Percentiles rank a stretch among this genome's conserved stretches.
phyloP scores from a whole-genome alignment of 2,329 filamentous ascomycete species.

The Xylariaceae sp. region DNA sequence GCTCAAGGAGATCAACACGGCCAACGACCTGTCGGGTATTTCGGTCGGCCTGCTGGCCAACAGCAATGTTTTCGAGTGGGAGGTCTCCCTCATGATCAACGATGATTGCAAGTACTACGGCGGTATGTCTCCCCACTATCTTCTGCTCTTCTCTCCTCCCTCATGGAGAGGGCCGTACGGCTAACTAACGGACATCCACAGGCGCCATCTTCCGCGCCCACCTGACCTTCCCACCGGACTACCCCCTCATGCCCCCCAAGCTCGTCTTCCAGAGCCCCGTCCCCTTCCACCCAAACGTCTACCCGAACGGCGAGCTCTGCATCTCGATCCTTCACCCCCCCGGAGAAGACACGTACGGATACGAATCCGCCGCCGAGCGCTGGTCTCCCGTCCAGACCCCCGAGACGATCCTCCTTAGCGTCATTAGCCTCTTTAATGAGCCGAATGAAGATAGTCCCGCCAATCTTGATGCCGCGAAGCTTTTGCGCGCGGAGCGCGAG shows the following conservation, averaged over 20 bases:
- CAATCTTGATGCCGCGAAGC: conserved; percentile 84
- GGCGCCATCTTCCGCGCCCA: conserved; percentile 88
- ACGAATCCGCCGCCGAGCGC: conserved; percentile 82
- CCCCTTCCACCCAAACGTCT: conserved; percentile 92
- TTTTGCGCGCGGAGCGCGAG: conserved; percentile 74
- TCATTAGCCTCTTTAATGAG: conserved; percentile 85
- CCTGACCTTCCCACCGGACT: conserved; percentile 76
- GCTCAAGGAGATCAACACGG: conserved; percentile 88
- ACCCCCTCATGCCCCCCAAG: conserved; percentile 81
- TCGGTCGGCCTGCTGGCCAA: conserved; percentile 83
- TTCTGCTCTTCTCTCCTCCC: too few species aligned
- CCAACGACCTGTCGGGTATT: conserved; percentile 89
- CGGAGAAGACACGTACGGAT: conserved; percentile 89
- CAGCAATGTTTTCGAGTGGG: conserved; percentile 93
- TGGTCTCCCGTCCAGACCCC: conserved; percentile 95
- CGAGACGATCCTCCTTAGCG: conserved; percentile 86
- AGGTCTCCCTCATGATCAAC: conserved; percentile 97
- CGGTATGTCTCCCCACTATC: conserved; percentile 48
- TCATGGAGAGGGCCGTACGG: too few species aligned
- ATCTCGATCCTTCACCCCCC: conserved; percentile 96
- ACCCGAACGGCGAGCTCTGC: conserved; percentile 80
- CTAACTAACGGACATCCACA: conserved; percentile 35
- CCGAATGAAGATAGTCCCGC: conserved; percentile 95
- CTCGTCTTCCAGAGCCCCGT: conserved; percentile 82
- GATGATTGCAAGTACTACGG: conserved; percentile 93